These are phyloP conservation scores for Acanthamoeba comandoni DNA, from an alignment of 208 protist species.

Conservation along the genomic window DNA sequence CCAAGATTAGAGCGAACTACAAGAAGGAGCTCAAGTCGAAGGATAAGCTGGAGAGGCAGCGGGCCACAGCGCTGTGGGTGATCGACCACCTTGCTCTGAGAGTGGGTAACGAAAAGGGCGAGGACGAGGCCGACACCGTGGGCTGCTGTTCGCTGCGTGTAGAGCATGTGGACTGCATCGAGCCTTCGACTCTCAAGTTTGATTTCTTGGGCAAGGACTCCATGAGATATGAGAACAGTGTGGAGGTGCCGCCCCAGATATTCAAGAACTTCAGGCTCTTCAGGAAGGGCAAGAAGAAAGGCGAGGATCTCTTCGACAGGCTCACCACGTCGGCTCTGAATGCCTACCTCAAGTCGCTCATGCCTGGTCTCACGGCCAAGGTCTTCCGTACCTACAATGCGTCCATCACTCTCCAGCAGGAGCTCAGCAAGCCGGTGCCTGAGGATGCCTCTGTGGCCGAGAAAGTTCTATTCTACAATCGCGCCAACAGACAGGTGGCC, in stretches of 20 bases:
- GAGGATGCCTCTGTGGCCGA: conserved; percentile 45
- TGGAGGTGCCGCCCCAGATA: conserved; percentile 88
- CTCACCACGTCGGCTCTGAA: conserved; percentile 92
- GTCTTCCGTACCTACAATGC: conserved; percentile 99
- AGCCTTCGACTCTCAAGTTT: conserved; percentile 90
- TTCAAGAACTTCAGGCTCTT: conserved; percentile 94
- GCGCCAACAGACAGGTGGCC: conserved; percentile 97
- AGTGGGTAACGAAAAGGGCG: conserved; percentile 98
- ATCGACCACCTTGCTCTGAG: conserved; percentile 98
- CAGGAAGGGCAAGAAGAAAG: conserved; percentile 84
- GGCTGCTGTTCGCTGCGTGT: conserved; percentile 98
- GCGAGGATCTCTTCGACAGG: conserved; percentile 94
- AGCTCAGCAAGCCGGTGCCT: conserved; percentile 91
- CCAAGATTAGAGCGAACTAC: conserved; percentile 94
- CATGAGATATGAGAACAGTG: conserved; percentile 92
- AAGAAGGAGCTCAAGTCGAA: conserved; percentile 90
- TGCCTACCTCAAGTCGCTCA: conserved; percentile 96
- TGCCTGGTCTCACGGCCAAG: conserved; percentile 97
- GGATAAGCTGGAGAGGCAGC: conserved; percentile 90
- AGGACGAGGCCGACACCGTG: conserved; percentile 97
- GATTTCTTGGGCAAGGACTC: conserved; percentile 99
- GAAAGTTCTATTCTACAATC: conserved; percentile 94
- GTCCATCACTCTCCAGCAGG: conserved; percentile 96
- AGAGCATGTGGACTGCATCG: conserved; percentile 94
- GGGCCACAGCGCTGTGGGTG: conserved; percentile 97